A percentile compares a stretch with the other conserved stretches of the same genome.
Evolutionary conservation across 2,329 filamentous ascomycete genomes (phyloP).

Genomic region (Aspergillus ruber): DNA sequence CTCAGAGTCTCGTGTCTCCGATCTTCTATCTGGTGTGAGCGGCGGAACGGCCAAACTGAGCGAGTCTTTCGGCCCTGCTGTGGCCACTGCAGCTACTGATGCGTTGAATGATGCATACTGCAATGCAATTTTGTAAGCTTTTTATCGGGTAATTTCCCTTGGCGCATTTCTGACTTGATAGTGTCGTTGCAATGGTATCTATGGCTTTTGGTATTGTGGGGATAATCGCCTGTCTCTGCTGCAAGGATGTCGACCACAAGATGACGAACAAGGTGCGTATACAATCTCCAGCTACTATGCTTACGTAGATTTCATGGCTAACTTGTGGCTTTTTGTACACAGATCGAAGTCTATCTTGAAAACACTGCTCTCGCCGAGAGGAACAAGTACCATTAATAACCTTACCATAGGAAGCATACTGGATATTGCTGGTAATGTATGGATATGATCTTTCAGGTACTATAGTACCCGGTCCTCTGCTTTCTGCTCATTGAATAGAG

Average conservation of each 20-base stretch:
- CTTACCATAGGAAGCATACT: background rate
- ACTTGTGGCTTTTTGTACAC: background rate
- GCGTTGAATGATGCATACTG: slow-evolving; percentile 18
- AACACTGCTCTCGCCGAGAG: slow-evolving; percentile 11
- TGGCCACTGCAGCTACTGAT: slow-evolving; percentile 14
- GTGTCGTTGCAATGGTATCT: slow-evolving; percentile 22
- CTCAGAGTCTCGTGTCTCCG: slow-evolving; percentile 20
- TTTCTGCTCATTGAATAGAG: too few species aligned
- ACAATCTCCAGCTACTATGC: background rate
- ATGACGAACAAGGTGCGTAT: slow-evolving; percentile 29
- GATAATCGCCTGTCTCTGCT: slow-evolving; percentile 22
- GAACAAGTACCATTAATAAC: slow-evolving; percentile 9
- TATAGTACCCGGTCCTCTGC: background rate
- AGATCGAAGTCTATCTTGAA: slow-evolving; percentile 17
- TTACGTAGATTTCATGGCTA: background rate
- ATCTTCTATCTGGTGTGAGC: slow-evolving; percentile 23
- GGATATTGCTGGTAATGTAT: background rate
- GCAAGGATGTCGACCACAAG: slow-evolving; percentile 26
- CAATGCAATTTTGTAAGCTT: slow-evolving; percentile 19
- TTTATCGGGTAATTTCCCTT: background rate
- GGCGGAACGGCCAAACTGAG: slow-evolving; percentile 11
- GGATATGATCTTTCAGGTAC: background rate
- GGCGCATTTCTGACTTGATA: slow-evolving; percentile 1
- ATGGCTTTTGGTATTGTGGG: slow-evolving; percentile 27
- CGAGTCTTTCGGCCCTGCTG: slow-evolving; percentile 11